Base-by-base conservation (phyloP, 345 rosid species). In the Mallotus nudiflorus region DNA sequence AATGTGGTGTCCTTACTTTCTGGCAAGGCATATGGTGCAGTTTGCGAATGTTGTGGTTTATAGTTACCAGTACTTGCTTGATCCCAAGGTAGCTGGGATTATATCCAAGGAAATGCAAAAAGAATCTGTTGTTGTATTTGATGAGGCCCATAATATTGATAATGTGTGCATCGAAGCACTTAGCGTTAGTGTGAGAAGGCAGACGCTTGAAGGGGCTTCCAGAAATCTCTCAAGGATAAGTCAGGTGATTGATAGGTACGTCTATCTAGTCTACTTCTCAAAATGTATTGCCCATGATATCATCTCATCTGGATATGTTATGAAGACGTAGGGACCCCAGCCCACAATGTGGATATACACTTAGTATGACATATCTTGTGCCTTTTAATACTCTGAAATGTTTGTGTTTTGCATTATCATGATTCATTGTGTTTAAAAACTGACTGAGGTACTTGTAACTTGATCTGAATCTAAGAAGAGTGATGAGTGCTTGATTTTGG, bases 161-260 rank as follows among this genome's bases (percentile, higher is more conserved):
- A 95, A 95, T 65, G 98, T 92, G 67, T 95, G 99, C 73, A 92
- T 95, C 55, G 99, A 95, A 84, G 97, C 98, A 19, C 97, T 95
- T 51, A 92, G 99, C 76, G 99, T 95, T 63, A 85, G 86, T 68
- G 97, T 92, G 70, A 87, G 99, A 74, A 90, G 84, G 77, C 91
- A 88, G 77, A 92, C 99, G 3, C 90, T 95, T 55, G 99, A 95
- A 66, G 98, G 99, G 31, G 98, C 99, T 71, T 81, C 88, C 15
- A 83, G 99, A 83, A 92, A 95, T 82, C 90, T 95, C 57, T 78
- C 77, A 40, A 82, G 85, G 77, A 90, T 92, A 60, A 80, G 75
- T 56, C 91, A 86, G 54, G 97, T 89, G 84, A 92, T 95, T 80
- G 92, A 90, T 45, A 89, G 97, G 98, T 92, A 82, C 56, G 82